phyloP scores from a whole-genome alignment of 257 asterid genomes.

The Sherardia arvensis region DNA sequence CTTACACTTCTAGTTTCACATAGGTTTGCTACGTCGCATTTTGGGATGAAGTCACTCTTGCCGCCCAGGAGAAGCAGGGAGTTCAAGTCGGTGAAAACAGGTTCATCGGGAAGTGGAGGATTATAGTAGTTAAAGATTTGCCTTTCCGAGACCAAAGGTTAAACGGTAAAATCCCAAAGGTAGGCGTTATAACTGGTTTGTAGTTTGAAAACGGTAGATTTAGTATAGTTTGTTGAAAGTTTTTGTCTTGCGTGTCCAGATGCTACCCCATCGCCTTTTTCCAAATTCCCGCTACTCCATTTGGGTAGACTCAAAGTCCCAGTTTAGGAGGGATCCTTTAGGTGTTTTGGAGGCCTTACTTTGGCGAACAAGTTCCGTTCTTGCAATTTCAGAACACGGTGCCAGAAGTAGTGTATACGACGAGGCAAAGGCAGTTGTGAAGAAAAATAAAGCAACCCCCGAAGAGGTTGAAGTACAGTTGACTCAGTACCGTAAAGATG shows the following conservation, averaged over 20 bases:
- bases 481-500: constrained; percentile 71
- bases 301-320: constrained; percentile 99
- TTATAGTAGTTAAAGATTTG: constrained; percentile 61
- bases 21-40: constrained; percentile 97
- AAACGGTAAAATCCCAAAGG: constrained; percentile 99
- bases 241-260: constrained; percentile 40
- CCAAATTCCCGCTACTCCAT: constrained; percentile 86
- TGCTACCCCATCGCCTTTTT: constrained; percentile 96
- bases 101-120: constrained; percentile 86
- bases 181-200: too few relatives aligned
- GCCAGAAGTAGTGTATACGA: constrained; percentile 97
- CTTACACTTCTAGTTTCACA: constrained; percentile 14
- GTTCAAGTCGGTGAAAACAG: constrained; percentile 45
- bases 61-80: constrained; percentile 74
- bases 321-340: constrained; percentile 88
- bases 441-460: constrained; percentile 89
- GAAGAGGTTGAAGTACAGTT: constrained; percentile 88
- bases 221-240: not conserved
- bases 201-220: too few relatives aligned
- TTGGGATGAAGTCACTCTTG: constrained; percentile 91
- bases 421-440: constrained; percentile 96
- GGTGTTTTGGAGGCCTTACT: constrained; percentile 87
- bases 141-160: constrained; percentile 76
- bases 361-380: constrained; percentile 70
- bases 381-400: constrained; percentile 99